phyloP scores from a whole-genome alignment of 2,329 filamentous ascomycete genomes.

The Paecilomyces formosus region DNA sequence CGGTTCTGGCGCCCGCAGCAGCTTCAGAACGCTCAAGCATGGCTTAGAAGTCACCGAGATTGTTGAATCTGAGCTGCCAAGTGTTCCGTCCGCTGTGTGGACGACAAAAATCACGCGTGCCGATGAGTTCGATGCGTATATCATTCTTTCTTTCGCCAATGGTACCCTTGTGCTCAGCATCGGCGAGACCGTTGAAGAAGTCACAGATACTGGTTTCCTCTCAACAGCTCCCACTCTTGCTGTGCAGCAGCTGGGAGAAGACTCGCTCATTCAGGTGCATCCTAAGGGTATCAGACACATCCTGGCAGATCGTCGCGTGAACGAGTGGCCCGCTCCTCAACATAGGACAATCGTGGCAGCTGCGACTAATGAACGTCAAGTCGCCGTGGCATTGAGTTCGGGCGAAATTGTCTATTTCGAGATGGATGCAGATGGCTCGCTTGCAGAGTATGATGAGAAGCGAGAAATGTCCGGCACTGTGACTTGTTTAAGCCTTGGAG shows the following conservation, averaged over 20 bases:
- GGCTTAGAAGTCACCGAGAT: conserved; percentile 90
- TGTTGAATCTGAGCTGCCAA: conserved; percentile 85
- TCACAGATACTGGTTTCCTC: conserved; percentile 87
- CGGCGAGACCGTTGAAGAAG: conserved; percentile 92
- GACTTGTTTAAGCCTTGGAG: conserved; percentile 86
- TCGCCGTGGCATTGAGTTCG: conserved; percentile 87
- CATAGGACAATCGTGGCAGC: conserved; percentile 94
- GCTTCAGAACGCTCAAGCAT: conserved; percentile 86
- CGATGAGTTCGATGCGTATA: conserved; percentile 88
- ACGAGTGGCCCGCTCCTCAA: conserved; percentile 89
- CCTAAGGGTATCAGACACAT: conserved; percentile 95
- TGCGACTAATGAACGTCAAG: conserved; percentile 85
- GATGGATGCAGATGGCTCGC: conserved; percentile 82
- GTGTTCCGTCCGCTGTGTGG: conserved; percentile 88
- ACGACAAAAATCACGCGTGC: conserved; percentile 77
- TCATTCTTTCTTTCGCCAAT: conserved; percentile 87
- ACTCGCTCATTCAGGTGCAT: conserved; percentile 88
- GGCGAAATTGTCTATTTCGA: conserved; percentile 98
- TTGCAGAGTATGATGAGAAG: conserved; percentile 92
- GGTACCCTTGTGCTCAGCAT: conserved; percentile 89
- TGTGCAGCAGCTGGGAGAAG: conserved; percentile 88
- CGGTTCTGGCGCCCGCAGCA: conserved; percentile 79
- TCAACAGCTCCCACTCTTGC: conserved; percentile 82
- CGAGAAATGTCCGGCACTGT: conserved; percentile 94
- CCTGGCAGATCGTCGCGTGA: conserved; percentile 64